These are phyloP conservation scores for Aspergillus uvarum DNA, from an alignment of 2,329 filamentous ascomycete genomes.

Conservation along the genomic window DNA sequence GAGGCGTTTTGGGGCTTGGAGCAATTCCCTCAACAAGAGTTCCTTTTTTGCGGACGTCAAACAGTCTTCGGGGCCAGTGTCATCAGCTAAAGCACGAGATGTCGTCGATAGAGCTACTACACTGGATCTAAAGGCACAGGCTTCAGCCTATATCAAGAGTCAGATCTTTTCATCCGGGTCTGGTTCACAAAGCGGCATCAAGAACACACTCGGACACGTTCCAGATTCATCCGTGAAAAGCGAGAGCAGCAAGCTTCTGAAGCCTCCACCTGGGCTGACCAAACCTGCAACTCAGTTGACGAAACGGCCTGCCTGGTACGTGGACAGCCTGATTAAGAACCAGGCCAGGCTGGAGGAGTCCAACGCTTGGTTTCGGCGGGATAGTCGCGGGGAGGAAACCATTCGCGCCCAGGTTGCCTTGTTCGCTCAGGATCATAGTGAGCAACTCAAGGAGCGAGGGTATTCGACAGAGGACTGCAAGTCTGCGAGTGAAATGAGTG, in stretches of 20 bases:
- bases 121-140: background rate
- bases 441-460: slow-evolving; percentile 3
- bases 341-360: slow-evolving; percentile 16
- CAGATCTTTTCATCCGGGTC: background rate
- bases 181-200: background rate
- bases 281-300: background rate
- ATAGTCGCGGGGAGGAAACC: slow-evolving; percentile 16
- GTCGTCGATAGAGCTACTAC: background rate
- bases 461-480: slow-evolving; percentile 6
- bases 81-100: background rate
- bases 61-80: background rate
- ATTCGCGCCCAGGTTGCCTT: slow-evolving; percentile 21
- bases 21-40: background rate
- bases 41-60: background rate
- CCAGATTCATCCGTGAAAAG: background rate
- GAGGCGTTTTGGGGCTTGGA: background rate
- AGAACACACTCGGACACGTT: background rate
- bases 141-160: background rate
- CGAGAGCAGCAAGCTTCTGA: background rate
- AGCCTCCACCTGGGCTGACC: slow-evolving; percentile 21
- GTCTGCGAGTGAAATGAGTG: slow-evolving; percentile 17
- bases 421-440: slow-evolving; percentile 18
- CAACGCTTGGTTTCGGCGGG: slow-evolving; percentile 26
- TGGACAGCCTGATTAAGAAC: background rate
- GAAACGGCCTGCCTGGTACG: background rate